Evolutionary conservation across 768 basidiomycete genomes (phyloP).

Genomic region (Rhodotorula graminis): DNA sequence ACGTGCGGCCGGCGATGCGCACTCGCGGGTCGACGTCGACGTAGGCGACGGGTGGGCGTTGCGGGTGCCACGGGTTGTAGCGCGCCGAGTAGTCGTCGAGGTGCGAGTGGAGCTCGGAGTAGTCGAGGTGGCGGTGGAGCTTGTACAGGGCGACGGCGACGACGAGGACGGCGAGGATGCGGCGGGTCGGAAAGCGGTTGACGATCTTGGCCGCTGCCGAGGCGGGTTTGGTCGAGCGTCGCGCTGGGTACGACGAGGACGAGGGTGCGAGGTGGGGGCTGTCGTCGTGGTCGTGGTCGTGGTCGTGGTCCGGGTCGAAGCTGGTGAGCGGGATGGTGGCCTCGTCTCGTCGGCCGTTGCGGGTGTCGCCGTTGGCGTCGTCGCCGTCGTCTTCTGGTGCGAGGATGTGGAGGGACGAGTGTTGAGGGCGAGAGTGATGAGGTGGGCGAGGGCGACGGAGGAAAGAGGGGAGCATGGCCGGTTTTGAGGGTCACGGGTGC

Average conservation of each 20-base stretch:
- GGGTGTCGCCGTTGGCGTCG: not conserved
- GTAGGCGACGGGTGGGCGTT: not conserved
- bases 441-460: not conserved
- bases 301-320: not conserved
- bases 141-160: constrained; percentile 29
- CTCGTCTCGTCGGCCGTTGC: not conserved
- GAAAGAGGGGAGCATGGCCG: constrained; percentile 1
- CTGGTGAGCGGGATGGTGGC: not conserved
- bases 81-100: not conserved
- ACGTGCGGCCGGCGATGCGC: constrained; percentile 1
- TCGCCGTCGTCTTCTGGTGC: not conserved
- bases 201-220: not conserved
- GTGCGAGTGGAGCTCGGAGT: not conserved
- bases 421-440: not conserved
- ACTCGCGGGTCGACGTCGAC: not conserved
- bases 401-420: not conserved
- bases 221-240: not conserved
- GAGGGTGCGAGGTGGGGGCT: not conserved
- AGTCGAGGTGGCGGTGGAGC: not conserved
- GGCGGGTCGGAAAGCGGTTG: not conserved
- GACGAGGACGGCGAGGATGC: constrained; percentile 18
- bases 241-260: not conserved
- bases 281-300: not conserved
- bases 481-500: not conserved
- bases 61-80: constrained; percentile 20